Conservation (phyloP, 495 filamentous ascomycete genomes). For the Aspergillus indologenus region DNA sequence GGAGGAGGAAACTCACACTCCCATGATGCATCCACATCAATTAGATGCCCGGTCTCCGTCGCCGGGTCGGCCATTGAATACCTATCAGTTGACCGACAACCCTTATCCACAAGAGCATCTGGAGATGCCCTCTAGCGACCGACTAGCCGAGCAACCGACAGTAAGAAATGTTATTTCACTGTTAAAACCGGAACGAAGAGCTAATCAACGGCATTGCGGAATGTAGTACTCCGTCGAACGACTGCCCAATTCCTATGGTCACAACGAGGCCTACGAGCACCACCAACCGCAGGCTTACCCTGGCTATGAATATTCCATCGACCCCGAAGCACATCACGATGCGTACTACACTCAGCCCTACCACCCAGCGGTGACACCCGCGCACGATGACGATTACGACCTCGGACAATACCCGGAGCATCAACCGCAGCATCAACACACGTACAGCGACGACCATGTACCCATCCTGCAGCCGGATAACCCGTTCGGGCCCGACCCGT, state of each 20-base stretch:
- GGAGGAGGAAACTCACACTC: slow-evolving; percentile 61
- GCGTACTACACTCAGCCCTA: slow-evolving; percentile 82
- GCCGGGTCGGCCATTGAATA: slow-evolving; percentile 56
- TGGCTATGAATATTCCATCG: slow-evolving; percentile 65
- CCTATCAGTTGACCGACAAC: slow-evolving; percentile 70
- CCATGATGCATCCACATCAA: slow-evolving; percentile 50
- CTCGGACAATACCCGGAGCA: slow-evolving; percentile 49
- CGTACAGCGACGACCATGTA: slow-evolving; percentile 56
- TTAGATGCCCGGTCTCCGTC: slow-evolving; percentile 55
- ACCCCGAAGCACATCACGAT: slow-evolving; percentile 82
- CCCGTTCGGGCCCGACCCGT: slow-evolving; percentile 57
- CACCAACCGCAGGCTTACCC: slow-evolving; percentile 45
- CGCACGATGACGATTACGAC: slow-evolving; percentile 58
- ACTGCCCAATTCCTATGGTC: slow-evolving; percentile 65
- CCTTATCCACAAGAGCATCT: slow-evolving; percentile 57
- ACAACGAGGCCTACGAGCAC: slow-evolving; percentile 62
- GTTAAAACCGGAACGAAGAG: neutral
- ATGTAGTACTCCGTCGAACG: slow-evolving; percentile 75
- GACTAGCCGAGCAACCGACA: slow-evolving; percentile 68
- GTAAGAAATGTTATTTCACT: slow-evolving; percentile 44
- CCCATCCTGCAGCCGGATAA: slow-evolving; percentile 60
- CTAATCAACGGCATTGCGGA: slow-evolving; percentile 13
- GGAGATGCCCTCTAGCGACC: slow-evolving; percentile 70
- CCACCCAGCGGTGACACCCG: slow-evolving; percentile 50
- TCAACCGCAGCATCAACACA: slow-evolving; percentile 43